phyloP scores from a whole-genome alignment of 164 flowering plant genomes.

The Vitis cinerea region DNA sequence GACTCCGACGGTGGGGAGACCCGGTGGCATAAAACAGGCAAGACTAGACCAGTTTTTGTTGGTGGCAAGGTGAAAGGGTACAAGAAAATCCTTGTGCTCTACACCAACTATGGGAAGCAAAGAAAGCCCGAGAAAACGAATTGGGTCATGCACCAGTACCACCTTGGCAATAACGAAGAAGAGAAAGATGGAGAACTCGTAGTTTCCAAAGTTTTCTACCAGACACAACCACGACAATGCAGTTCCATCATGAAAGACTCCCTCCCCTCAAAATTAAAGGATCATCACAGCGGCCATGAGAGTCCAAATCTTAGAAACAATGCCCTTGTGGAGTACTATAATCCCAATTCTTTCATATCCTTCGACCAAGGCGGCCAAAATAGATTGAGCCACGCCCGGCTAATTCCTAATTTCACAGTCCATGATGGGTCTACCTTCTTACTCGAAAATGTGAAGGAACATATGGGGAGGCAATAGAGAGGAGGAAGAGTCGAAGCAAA shows the following conservation, averaged over 20 bases:
- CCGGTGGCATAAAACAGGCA: slow-evolving; percentile 97
- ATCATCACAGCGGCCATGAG: slow-evolving; percentile 13
- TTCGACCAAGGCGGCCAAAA: slow-evolving; percentile 30
- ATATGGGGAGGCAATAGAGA: no score
- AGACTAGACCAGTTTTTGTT: slow-evolving; percentile 66
- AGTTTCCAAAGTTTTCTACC: slow-evolving; percentile 89
- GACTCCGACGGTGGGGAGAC: slow-evolving; percentile 85
- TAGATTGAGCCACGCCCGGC: slow-evolving; percentile 24
- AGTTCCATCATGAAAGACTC: slow-evolving; percentile 31
- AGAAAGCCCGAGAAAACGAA: slow-evolving; percentile 90
- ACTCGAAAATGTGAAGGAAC: not conserved
- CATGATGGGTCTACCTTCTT: slow-evolving; percentile 35
- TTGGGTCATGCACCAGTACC: slow-evolving; percentile 99
- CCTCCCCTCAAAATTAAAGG: slow-evolving; percentile 14
- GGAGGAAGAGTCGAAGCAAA: no score
- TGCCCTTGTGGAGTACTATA: slow-evolving; percentile 30
- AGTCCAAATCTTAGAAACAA: slow-evolving; percentile 15
- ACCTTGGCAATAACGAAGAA: slow-evolving; percentile 74
- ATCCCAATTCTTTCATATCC: slow-evolving; percentile 25
- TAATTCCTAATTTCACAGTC: slow-evolving; percentile 29
- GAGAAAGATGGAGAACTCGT: slow-evolving; percentile 95
- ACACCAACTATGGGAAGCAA: slow-evolving; percentile 88
- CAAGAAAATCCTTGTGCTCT: slow-evolving; percentile 92
- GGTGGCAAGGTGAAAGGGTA: slow-evolving; percentile 59
- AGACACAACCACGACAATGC: slow-evolving; percentile 93